A percentile compares a stretch with the other conserved stretches of the same genome.
These are phyloP conservation scores for Colletotrichum chrysophilum DNA, from an alignment of 2,329 filamentous ascomycete genomes.

Conservation along the genomic window DNA sequence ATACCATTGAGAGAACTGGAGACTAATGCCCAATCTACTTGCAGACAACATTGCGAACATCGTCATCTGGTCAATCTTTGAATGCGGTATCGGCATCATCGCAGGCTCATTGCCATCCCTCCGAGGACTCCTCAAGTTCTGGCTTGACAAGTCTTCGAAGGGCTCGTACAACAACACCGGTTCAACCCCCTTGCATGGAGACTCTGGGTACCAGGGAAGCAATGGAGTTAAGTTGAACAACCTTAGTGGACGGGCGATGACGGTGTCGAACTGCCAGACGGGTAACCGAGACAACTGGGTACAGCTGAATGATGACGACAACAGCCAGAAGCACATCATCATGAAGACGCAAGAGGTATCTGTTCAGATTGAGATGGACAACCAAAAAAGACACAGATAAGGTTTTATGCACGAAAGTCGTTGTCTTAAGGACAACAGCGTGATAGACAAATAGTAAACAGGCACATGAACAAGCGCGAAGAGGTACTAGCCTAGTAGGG, in stretches of 20 bases:
- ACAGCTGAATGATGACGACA: not conserved
- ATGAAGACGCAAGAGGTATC: not conserved
- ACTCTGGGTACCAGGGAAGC: not conserved
- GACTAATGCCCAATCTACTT: fast-evolving
- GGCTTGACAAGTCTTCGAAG: not conserved
- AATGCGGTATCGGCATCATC: not conserved
- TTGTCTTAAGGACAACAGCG: too few species aligned
- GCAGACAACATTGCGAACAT: not conserved
- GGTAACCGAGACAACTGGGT: not conserved
- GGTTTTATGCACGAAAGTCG: too few species aligned
- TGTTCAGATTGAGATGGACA: not conserved
- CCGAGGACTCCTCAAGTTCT: not conserved
- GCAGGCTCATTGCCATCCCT: not conserved
- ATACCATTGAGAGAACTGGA: not conserved
- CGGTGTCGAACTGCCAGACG: not conserved
- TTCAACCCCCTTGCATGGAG: fast-evolving
- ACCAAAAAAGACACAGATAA: not conserved
- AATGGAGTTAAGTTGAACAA: not conserved
- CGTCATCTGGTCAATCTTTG: not conserved
- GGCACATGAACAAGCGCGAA: too few species aligned
- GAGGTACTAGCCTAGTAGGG: too few species aligned
- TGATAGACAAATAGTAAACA: too few species aligned
- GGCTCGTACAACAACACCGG: not conserved
- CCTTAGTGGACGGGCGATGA: not conserved
- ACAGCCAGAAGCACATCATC: not conserved